Evolutionary conservation across 306 rosid species (phyloP).

Genomic region (Rosa rugosa): DNA sequence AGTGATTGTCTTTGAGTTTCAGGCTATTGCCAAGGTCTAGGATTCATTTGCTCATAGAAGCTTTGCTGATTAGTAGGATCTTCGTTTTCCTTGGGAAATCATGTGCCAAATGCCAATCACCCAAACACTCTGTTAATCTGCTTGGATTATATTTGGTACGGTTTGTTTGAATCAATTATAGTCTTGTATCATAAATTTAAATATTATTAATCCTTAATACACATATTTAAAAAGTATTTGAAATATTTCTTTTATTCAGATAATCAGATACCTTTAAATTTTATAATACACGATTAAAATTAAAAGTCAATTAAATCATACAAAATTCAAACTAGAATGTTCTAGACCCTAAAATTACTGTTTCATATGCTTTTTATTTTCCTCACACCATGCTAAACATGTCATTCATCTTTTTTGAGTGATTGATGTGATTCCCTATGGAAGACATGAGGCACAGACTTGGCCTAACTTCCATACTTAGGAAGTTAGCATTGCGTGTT

Average conservation of each 20-base stretch:
- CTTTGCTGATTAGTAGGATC: conserved; percentile 12
- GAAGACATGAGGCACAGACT: neutral
- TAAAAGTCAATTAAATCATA: neutral
- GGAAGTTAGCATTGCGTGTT: neutral
- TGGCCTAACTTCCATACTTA: neutral
- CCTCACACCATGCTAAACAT: neutral
- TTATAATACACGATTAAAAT: neutral
- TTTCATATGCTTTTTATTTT: no score
- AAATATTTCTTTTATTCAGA: neutral
- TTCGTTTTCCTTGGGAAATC: neutral
- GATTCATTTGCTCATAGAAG: neutral
- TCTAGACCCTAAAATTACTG: no score
- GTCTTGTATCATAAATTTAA: neutral
- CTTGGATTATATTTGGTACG: neutral
- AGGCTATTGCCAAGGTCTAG: neutral
- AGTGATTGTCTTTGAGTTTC: neutral
- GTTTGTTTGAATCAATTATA: neutral
- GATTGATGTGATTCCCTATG: no score
- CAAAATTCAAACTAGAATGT: no score
- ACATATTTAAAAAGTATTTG: neutral
- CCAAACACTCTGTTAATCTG: neutral
- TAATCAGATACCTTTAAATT: neutral
- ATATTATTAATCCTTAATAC: neutral
- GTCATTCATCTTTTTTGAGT: neutral
- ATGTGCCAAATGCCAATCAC: conserved; percentile 2